Evolutionary conservation across 768 basidiomycete species (phyloP).

Genomic region (Tylopilus cervinicoccineus): DNA sequence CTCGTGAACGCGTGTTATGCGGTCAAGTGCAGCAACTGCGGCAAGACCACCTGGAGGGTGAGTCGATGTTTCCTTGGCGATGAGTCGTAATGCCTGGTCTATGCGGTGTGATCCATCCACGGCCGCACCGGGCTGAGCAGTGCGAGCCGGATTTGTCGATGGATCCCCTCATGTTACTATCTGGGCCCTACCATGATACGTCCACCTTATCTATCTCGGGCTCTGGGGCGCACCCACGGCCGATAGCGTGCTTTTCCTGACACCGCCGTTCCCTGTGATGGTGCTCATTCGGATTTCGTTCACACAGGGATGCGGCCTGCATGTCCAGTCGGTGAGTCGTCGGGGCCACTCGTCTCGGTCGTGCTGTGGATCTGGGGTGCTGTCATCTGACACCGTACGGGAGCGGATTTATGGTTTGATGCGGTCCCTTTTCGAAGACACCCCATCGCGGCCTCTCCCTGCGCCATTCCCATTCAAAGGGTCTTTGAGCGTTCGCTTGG

Average conservation of each 20-base stretch:
- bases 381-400: conserved; percentile 7
- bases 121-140: conserved; percentile 7
- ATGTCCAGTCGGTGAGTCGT: conserved; percentile 57
- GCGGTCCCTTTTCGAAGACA: conserved; percentile 34
- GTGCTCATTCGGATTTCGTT: conserved; percentile 5
- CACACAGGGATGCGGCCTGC: conserved; percentile 64
- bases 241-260: not conserved
- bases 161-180: conserved; percentile 4
- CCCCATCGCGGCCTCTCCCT: conserved; percentile 28
- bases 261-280: not conserved
- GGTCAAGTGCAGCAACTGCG: conserved; percentile 58
- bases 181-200: conserved; percentile 9
- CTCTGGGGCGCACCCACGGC: conserved; percentile 1
- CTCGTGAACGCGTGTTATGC: conserved; percentile 53
- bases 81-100: conserved; percentile 13
- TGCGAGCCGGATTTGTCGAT: conserved; percentile 9
- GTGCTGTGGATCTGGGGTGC: conserved; percentile 16
- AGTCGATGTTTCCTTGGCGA: conserved; percentile 31
- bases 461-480: conserved; percentile 15
- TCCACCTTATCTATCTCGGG: conserved; percentile 19
- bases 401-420: conserved; percentile 29
- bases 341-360: conserved; percentile 8
- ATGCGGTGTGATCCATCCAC: conserved; percentile 20
- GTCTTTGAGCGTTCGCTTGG: conserved; percentile 22
- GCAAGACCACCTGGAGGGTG: conserved; percentile 72